Evolutionary conservation across 2,329 filamentous ascomycete genomes (phyloP).

Genomic region (Lojkania enalia): DNA sequence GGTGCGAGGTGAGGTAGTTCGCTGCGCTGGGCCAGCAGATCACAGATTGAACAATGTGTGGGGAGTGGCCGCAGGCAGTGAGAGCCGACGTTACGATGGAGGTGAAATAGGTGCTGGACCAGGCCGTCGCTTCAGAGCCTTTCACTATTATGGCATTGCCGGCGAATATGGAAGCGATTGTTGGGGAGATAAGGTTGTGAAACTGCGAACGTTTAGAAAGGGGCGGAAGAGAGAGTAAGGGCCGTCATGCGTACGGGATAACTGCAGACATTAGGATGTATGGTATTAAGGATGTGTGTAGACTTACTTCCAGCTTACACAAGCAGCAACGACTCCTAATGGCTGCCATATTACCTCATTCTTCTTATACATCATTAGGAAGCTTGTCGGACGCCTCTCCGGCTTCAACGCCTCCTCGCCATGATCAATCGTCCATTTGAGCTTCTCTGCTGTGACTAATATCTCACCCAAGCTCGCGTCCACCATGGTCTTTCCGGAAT

Average conservation of each 20-base stretch:
- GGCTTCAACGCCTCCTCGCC: slow-evolving; percentile 79
- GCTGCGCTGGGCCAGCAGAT: slow-evolving; percentile 88
- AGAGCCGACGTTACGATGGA: slow-evolving; percentile 79
- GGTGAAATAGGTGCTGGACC: slow-evolving; percentile 84
- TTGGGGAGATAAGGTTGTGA: slow-evolving; percentile 89
- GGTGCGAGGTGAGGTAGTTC: slow-evolving; percentile 80
- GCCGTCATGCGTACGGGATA: slow-evolving; percentile 45
- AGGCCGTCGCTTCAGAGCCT: slow-evolving; percentile 92
- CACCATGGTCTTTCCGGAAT: slow-evolving; percentile 95
- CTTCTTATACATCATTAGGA: slow-evolving; percentile 93
- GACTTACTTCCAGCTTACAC: slow-evolving; percentile 92
- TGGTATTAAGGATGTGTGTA: too few relatives aligned
- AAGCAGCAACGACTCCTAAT: slow-evolving; percentile 86
- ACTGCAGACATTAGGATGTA: too few relatives aligned
- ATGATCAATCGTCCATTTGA: slow-evolving; percentile 91
- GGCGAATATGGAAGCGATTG: slow-evolving; percentile 87
- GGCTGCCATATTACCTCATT: slow-evolving; percentile 92
- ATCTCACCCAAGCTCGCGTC: slow-evolving; percentile 95
- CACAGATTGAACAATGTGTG: slow-evolving; percentile 79
- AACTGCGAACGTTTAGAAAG: slow-evolving; percentile 50
- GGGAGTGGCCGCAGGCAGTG: slow-evolving; percentile 77
- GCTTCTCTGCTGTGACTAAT: slow-evolving; percentile 88
- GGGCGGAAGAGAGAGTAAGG: background rate
- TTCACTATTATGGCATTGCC: slow-evolving; percentile 94
- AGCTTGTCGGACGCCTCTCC: slow-evolving; percentile 77